These are phyloP conservation scores for Diutina sp. DNA, from an alignment of 1,139 yeast species.

Conservation along the genomic window DNA sequence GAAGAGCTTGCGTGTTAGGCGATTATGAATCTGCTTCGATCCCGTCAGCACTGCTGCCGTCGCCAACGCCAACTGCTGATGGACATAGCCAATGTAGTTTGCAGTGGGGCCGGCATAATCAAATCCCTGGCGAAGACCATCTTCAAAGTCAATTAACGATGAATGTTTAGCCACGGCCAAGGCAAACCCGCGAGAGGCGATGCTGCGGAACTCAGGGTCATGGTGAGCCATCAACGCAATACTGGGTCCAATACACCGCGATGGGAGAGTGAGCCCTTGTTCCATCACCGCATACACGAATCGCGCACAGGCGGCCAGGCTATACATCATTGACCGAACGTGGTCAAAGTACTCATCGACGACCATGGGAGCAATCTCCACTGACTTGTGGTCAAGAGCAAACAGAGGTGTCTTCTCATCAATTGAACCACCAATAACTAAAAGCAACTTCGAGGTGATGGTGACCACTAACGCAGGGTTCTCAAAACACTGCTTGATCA, in stretches of 20 bases:
- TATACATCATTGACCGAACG: neutral
- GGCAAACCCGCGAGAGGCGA: neutral
- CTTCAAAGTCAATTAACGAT: neutral
- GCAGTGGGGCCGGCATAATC: neutral
- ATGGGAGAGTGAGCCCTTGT: neutral
- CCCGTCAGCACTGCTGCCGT: neutral
- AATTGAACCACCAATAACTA: neutral
- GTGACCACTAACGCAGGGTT: neutral
- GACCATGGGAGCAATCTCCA: slow-evolving; percentile 1
- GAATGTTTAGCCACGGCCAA: neutral
- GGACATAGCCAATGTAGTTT: neutral
- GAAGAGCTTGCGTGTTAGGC: neutral
- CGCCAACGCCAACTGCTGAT: neutral
- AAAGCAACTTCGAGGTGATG: neutral
- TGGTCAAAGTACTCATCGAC: neutral
- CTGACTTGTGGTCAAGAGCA: neutral
- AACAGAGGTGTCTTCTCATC: neutral
- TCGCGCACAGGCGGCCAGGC: neutral
- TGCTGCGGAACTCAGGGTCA: neutral
- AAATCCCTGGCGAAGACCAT: neutral
- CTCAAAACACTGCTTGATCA: neutral
- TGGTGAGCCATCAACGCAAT: neutral
- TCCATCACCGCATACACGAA: neutral
- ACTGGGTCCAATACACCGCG: neutral
- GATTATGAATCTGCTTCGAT: neutral